Evolutionary conservation across 169 alveolate species (phyloP), one percentile per base, ranked within the genome.

Genomic region (Cryptosporidium felis): DNA sequence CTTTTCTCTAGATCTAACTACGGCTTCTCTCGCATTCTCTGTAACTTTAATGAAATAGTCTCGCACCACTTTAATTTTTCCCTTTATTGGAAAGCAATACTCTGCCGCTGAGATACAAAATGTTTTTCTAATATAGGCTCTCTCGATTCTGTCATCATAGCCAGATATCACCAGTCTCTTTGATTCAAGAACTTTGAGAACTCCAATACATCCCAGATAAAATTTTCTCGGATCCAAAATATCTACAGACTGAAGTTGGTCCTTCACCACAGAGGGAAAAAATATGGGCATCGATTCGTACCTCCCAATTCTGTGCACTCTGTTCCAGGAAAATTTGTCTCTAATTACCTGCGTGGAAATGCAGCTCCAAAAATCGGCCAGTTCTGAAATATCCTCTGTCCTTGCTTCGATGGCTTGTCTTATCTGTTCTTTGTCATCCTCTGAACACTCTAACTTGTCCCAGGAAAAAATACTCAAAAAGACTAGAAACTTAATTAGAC

Each of bases 41-140:
- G 32, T 18, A n/a, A 74, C 59, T 12, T 53, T 74, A 3, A 21
- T 18, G n/a, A 74, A 74, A 34, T 74, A 74, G 34, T 74, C 85
- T 9, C 26, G 38, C 23, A 74, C 85, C 21, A 53, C 45, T 23
- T 74, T 5, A 32, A 74, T 30, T 38, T 53, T 60, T 34, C 59
- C 46, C 41, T 74, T 74, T n/a, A 53, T 44, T 28, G 85, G 85
- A 74, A 30, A 74, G 45, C 85, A 74, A 41, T 74, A 74, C 46
- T 53, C 85, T 36, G 85, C 85, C 12, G 85, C 65, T n/a, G 85
- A 74, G 16, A 74, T 74, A 36, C 85, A 74, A 74, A 53, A 74
- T 32, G 85, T 53, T 12, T 74, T 74, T 34, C 67, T 49, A 14
- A 67, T 18, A 74, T 51, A 74, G 38, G 6, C 32, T 41, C 36